These are phyloP conservation scores for Mortierella sp. DNA, from an alignment of 371 early-diverging fungal species.

Conservation along the genomic window DNA sequence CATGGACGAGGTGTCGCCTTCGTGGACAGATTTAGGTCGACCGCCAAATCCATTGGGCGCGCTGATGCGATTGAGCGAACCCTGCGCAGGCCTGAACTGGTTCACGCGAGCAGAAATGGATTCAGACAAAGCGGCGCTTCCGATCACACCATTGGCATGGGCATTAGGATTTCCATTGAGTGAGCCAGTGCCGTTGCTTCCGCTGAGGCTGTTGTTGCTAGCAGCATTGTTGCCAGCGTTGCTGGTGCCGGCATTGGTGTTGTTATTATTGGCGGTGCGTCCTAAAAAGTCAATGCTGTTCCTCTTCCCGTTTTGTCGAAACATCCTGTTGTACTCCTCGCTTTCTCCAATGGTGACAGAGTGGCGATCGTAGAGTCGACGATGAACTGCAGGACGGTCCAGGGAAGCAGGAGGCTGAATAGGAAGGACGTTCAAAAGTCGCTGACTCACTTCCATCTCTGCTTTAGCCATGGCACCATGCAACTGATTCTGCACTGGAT, in stretches of 20 bases:
- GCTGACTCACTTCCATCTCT: slow-evolving; percentile 73
- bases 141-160: slow-evolving; percentile 43
- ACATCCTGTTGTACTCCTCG: slow-evolving; percentile 66
- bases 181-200: slow-evolving; percentile 2
- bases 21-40: slow-evolving; percentile 66
- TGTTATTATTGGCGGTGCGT: slow-evolving; percentile 22
- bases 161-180: slow-evolving; percentile 25
- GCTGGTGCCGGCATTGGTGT: slow-evolving; percentile 11
- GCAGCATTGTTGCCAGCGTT: slow-evolving; percentile 8
- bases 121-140: slow-evolving; percentile 36
- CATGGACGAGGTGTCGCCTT: slow-evolving; percentile 64
- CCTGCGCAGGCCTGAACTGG: slow-evolving; percentile 36
- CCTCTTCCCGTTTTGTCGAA: slow-evolving; percentile 54
- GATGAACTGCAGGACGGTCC: slow-evolving; percentile 59
- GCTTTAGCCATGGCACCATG: slow-evolving; percentile 75
- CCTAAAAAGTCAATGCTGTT: slow-evolving; percentile 53
- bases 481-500: slow-evolving; percentile 68
- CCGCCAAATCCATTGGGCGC: slow-evolving; percentile 36
- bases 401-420: slow-evolving; percentile 66
- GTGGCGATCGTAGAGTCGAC: slow-evolving; percentile 77
- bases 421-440: slow-evolving; percentile 66
- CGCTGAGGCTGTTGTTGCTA: slow-evolving; percentile 13
- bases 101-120: slow-evolving; percentile 43
- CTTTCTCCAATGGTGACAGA: slow-evolving; percentile 74
- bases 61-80: slow-evolving; percentile 42